These are phyloP conservation scores for Talaromyces sp. DNA, from an alignment of 2,329 filamentous ascomycete genomes.

Conservation along the genomic window DNA sequence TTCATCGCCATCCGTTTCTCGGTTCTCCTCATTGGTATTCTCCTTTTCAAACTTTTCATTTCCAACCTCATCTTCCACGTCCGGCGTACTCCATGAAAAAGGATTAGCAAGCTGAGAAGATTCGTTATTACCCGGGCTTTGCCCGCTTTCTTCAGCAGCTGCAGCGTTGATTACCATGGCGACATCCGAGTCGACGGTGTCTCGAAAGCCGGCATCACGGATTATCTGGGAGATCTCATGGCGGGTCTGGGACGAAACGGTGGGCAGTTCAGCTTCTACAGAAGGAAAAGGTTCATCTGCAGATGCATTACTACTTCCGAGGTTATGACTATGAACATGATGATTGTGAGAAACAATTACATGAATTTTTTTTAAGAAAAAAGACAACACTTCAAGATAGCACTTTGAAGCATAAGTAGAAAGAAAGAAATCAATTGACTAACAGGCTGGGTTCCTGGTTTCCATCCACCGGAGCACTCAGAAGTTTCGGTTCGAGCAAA, in stretches of 20 bases:
- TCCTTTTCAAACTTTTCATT: neutral
- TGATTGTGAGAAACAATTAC: neutral
- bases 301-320: constrained; percentile 5
- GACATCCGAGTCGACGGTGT: constrained; percentile 38
- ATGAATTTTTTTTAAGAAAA: neutral
- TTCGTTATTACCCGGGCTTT: neutral
- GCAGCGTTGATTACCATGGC: neutral
- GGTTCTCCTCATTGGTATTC: neutral
- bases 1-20: neutral
- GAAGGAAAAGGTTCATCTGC: constrained; percentile 4
- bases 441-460: constrained; percentile 33
- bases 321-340: constrained; percentile 6
- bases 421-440: constrained; percentile 31
- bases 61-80: neutral
- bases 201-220: constrained; percentile 46
- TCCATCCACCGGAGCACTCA: constrained; percentile 41
- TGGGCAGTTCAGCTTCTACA: constrained; percentile 5
- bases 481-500: constrained; percentile 63
- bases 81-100: constrained; percentile 16
- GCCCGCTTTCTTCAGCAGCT: neutral
- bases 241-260: constrained; percentile 31
- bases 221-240: constrained; percentile 44
- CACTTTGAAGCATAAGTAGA: neutral
- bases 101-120: constrained; percentile 13
- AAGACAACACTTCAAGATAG: neutral